A percentile compares a stretch with the other conserved stretches of the same genome.
Conservation (phyloP, 495 filamentous ascomycete genomes). For the Terfezia boudieri region DNA sequence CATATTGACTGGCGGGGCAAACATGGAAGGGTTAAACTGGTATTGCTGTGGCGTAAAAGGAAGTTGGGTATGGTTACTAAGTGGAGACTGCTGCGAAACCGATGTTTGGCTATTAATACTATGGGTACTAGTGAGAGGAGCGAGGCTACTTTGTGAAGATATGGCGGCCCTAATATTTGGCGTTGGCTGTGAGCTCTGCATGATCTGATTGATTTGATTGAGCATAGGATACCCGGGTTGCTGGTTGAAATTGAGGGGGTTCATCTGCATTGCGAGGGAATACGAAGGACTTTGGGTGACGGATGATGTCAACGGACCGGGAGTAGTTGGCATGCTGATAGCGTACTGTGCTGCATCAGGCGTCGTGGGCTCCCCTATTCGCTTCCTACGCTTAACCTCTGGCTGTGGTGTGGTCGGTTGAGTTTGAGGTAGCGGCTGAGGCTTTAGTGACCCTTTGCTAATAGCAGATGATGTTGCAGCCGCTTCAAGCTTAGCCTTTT, state of each 20-base stretch:
- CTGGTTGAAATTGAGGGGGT: slow-evolving; percentile 7
- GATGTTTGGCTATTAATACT: not conserved
- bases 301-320: slow-evolving; percentile 1
- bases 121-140: not conserved
- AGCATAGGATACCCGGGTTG: slow-evolving; percentile 7
- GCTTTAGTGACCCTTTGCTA: slow-evolving; percentile 8
- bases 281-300: slow-evolving; percentile 5
- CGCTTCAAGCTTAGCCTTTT: slow-evolving; percentile 5
- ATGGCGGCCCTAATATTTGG: not conserved
- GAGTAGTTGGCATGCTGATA: slow-evolving; percentile 3
- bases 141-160: not conserved
- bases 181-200: not conserved
- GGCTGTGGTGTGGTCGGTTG: slow-evolving; percentile 4
- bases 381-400: slow-evolving; percentile 5
- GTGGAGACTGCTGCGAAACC: not conserved
- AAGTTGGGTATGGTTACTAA: not conserved
- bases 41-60: not conserved
- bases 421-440: slow-evolving; percentile 1
- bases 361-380: not conserved
- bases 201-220: slow-evolving; percentile 4
- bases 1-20: not conserved
- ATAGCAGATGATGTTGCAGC: slow-evolving; percentile 13
- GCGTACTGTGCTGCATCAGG: not conserved
- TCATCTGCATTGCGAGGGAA: slow-evolving; percentile 4
- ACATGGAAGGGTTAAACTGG: not conserved